Evolutionary conservation across 2,329 filamentous ascomycete species (phyloP), one percentile per base, ranked within the genome.

Genomic region (Cryphonectria parasitica): DNA sequence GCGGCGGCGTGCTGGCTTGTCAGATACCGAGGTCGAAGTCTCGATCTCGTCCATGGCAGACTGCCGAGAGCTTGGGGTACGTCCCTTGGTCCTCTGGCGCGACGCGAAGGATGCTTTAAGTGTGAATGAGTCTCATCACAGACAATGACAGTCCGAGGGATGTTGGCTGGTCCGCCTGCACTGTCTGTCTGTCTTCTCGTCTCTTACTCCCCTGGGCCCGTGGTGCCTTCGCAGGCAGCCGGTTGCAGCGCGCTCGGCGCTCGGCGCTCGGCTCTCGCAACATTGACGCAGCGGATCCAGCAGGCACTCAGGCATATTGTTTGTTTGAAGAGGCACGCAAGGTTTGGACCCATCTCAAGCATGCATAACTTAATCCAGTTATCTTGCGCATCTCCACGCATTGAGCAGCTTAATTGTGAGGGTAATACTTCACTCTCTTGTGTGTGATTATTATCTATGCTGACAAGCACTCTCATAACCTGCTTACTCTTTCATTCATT

Each of bases 1-100:
- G 8, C 71, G 63, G 39, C 71, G 71, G 76, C 71, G 77, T 66
- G 68, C 45, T n/a, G 68, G 67, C 63, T 43, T 39, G 66, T 61
- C 66, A 69, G 67, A 68, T 60, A 65, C 66, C 69, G 54, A 67
- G 66, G 7, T 39, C 19, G 17, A 2, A 19, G 31, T 31, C 60
- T 41, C 34, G 34, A 25, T 25, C 58, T 67, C 67, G 34, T 45
- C 61, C 61, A 64, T 64, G 5, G 8, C 60, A 41, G 22, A 17
- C 19, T 13, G 34, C 25, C 5, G 19, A 58, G 31, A 8, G 11
- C 25, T 31, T 10, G 52, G 15, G 25, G 15, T 31, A 17, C 28
- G 25, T 58, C 28, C 60, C 25, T 25, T 34, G 36, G 19, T 22
- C 11, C 22, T 19, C 19, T n/a, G 60, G 8, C n/a, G 13, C 22